Percentiles rank a stretch among this genome's conserved stretches.
These are phyloP conservation scores for Diaporthe eres DNA, from an alignment of 2,329 filamentous ascomycete species.

Conservation along the genomic window DNA sequence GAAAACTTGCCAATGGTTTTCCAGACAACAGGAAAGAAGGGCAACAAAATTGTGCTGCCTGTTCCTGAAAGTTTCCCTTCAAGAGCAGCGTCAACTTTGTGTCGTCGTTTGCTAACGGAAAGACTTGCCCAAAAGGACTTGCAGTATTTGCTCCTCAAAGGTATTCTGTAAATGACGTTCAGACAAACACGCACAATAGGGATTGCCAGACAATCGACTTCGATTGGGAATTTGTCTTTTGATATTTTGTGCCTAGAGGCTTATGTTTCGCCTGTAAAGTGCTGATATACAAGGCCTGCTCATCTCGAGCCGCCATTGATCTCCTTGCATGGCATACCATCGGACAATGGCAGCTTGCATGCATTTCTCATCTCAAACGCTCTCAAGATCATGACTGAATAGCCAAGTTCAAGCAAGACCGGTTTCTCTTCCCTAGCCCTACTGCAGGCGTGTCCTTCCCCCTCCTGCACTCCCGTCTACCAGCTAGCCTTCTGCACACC, in stretches of 20 bases:
- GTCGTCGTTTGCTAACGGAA: not conserved
- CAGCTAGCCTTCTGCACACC: conserved; percentile 97
- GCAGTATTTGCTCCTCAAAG: not conserved
- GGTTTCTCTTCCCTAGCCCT: not conserved
- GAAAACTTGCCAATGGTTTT: not conserved
- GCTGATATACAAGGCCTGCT: conserved; percentile 1
- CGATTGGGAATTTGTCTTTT: not conserved
- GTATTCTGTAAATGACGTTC: not conserved
- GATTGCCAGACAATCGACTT: not conserved
- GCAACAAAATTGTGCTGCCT: not conserved
- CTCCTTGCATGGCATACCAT: not conserved
- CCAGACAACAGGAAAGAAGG: not conserved
- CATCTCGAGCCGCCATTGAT: not conserved
- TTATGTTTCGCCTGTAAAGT: not conserved
- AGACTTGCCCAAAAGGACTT: not conserved
- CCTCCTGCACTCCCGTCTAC: conserved; percentile 65
- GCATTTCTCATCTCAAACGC: too few species aligned
- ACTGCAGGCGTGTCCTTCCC: not conserved
- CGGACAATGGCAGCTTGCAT: not conserved
- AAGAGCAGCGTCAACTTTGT: not conserved
- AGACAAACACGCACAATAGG: not conserved
- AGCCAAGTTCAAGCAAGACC: not conserved
- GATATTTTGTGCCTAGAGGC: not conserved
- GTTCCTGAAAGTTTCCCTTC: not conserved
- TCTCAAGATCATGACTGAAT: not conserved